A percentile compares a stretch with the other conserved stretches of the same genome.
Evolutionary conservation across 208 protist species (phyloP).

Genomic region (Trypanosomatidae sp.): DNA sequence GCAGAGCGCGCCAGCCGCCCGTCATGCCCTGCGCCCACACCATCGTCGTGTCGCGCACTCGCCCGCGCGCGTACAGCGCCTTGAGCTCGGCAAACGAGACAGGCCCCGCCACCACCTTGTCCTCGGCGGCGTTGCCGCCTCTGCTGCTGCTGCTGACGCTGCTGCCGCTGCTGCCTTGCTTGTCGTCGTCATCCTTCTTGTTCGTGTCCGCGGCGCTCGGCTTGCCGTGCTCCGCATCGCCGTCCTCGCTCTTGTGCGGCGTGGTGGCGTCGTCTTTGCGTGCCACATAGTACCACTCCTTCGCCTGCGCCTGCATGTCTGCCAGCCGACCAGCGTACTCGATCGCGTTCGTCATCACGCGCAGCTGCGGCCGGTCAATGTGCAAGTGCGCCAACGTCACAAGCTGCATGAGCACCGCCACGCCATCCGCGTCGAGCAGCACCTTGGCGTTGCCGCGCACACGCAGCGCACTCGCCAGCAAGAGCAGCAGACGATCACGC

Average conservation of each 20-base stretch:
- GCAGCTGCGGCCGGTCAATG: conserved; percentile 75
- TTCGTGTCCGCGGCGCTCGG: no score
- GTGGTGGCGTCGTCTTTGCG: conserved; percentile 6
- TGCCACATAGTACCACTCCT: conserved; percentile 86
- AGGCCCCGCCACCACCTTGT: conserved; percentile 19
- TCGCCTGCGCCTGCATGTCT: conserved; percentile 52
- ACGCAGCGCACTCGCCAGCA: conserved; percentile 51
- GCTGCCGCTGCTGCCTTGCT: conserved; percentile 9
- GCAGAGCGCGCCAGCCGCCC: conserved; percentile 74
- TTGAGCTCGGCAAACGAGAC: conserved; percentile 59
- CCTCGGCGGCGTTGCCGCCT: no score
- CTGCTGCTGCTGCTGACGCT: no score
- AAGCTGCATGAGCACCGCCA: conserved; percentile 68
- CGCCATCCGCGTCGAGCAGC: conserved; percentile 84
- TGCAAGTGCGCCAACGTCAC: conserved; percentile 90
- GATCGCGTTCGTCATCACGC: conserved; percentile 68
- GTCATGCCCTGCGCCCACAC: conserved; percentile 93
- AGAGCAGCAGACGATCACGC: conserved; percentile 79
- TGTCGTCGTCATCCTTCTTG: no score
- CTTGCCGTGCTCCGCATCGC: no score
- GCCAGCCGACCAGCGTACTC: conserved; percentile 27
- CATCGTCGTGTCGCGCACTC: conserved; percentile 54
- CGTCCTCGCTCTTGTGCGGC: no score
- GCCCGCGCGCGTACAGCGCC: conserved; percentile 25
- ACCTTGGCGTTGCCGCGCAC: conserved; percentile 83